Conservation (phyloP, 1,139 yeast species). For the Candida albicans region DNA sequence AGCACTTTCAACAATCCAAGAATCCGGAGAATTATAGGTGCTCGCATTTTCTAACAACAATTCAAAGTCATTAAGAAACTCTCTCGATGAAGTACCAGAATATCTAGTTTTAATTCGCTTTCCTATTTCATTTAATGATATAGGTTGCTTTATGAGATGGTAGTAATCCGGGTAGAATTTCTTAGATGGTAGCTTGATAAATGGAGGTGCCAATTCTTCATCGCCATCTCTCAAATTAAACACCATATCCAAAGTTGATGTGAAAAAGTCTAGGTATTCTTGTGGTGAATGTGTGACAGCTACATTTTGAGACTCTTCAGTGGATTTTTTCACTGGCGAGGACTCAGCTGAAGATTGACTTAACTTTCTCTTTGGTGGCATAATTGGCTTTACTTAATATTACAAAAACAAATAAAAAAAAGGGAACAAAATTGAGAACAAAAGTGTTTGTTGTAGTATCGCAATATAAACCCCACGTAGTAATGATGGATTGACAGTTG, state of each 20-base stretch:
- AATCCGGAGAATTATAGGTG: slow-evolving; percentile 59
- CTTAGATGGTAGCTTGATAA: slow-evolving; percentile 68
- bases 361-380: slow-evolving; percentile 30
- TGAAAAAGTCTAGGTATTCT: slow-evolving; percentile 28
- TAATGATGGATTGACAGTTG: neutral
- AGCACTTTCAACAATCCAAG: slow-evolving; percentile 63
- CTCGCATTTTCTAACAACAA: slow-evolving; percentile 59
- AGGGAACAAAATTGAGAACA: neutral
- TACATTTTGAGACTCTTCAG: slow-evolving; percentile 10
- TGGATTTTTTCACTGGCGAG: slow-evolving; percentile 15
- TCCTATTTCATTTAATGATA: slow-evolving; percentile 65
- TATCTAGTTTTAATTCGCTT: slow-evolving; percentile 43
- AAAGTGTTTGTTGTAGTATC: neutral
- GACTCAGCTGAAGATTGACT: slow-evolving; percentile 1
- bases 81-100: slow-evolving; percentile 26
- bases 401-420: neutral
- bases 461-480: neutral
- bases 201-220: slow-evolving; percentile 49
- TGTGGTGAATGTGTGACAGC: slow-evolving; percentile 17
- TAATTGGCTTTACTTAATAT: slow-evolving; percentile 8
- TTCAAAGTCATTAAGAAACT: slow-evolving; percentile 56
- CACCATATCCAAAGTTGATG: slow-evolving; percentile 26
- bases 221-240: slow-evolving; percentile 30
- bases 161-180: slow-evolving; percentile 83
- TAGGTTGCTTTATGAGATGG: slow-evolving; percentile 61